phyloP scores from a whole-genome alignment of 2,329 filamentous ascomycete genomes.

The Fulvia fulva region DNA sequence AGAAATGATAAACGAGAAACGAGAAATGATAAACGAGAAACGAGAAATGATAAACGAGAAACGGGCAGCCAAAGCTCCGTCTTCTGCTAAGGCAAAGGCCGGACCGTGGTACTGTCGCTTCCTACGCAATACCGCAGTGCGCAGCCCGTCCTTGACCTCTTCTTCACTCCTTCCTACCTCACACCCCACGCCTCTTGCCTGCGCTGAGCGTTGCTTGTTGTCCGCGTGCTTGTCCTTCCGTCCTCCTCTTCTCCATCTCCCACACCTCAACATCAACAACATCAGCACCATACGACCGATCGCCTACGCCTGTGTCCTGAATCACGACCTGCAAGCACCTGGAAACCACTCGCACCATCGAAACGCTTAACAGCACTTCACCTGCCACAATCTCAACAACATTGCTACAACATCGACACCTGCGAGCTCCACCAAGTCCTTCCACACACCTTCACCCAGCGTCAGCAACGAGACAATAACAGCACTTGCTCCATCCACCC shows the following conservation, averaged over 20 bases:
- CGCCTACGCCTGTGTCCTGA: not conserved
- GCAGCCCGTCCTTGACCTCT: not conserved
- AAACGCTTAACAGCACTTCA: not conserved
- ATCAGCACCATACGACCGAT: not conserved
- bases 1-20: too few species aligned
- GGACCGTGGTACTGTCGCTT: too few species aligned
- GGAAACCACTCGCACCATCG: not conserved
- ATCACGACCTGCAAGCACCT: not conserved
- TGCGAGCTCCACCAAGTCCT: slow-evolving; percentile 4
- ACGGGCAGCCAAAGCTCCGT: too few species aligned
- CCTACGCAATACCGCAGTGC: too few species aligned
- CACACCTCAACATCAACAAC: not conserved
- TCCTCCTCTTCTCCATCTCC: not conserved
- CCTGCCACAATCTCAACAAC: not conserved
- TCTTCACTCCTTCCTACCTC: not conserved
- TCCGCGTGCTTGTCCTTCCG: slow-evolving; percentile 1
- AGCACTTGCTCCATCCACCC: not conserved
- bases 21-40: too few species aligned
- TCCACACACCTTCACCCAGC: slow-evolving; percentile 8
- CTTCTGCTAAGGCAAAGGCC: too few species aligned
- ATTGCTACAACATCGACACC: slow-evolving; percentile 7
- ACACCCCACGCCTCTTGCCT: too few species aligned
- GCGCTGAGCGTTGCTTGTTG: not conserved
- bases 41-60: too few species aligned
- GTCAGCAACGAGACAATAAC: not conserved